A percentile compares a stretch with the other conserved stretches of the same genome.
Evolutionary conservation across 257 asterid species (phyloP).

Genomic region (Agastache rugosa): DNA sequence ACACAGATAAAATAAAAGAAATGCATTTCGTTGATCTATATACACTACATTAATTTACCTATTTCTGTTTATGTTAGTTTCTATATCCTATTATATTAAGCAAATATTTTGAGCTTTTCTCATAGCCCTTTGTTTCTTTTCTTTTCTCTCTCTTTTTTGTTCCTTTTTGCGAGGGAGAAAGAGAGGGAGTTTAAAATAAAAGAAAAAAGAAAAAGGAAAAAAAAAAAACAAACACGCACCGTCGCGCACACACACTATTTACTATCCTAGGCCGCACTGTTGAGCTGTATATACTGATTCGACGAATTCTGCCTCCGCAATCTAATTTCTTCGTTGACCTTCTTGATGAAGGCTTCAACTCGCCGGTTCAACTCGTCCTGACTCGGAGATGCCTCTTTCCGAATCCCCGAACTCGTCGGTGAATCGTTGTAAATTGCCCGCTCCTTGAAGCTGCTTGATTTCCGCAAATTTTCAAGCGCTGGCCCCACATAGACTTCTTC

Average conservation of each 20-base stretch:
- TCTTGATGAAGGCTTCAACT: slow-evolving; percentile 56
- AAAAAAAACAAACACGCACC: neutral
- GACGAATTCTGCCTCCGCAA: slow-evolving; percentile 50
- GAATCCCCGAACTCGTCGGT: neutral
- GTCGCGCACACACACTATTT: neutral
- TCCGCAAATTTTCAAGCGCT: neutral
- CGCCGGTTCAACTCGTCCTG: slow-evolving; percentile 61
- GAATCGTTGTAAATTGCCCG: slow-evolving; percentile 27
- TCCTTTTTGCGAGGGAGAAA: no score
- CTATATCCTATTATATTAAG: neutral
- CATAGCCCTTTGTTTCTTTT: neutral
- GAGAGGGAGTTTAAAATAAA: no score
- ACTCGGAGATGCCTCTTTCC: slow-evolving; percentile 44
- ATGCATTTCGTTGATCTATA: neutral
- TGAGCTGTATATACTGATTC: slow-evolving; percentile 43
- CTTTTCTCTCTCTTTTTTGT: no score
- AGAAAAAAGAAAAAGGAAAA: neutral
- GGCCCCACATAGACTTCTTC: slow-evolving; percentile 4
- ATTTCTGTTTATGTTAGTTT: neutral
- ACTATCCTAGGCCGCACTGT: slow-evolving; percentile 33
- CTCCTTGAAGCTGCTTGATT: slow-evolving; percentile 54
- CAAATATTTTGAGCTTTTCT: neutral
- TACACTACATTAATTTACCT: neutral
- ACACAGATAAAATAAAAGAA: neutral
- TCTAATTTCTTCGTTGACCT: slow-evolving; percentile 55